Evolutionary conservation across 106 monocot species (phyloP).

Genomic region (Dactylorhiza incarnata): DNA sequence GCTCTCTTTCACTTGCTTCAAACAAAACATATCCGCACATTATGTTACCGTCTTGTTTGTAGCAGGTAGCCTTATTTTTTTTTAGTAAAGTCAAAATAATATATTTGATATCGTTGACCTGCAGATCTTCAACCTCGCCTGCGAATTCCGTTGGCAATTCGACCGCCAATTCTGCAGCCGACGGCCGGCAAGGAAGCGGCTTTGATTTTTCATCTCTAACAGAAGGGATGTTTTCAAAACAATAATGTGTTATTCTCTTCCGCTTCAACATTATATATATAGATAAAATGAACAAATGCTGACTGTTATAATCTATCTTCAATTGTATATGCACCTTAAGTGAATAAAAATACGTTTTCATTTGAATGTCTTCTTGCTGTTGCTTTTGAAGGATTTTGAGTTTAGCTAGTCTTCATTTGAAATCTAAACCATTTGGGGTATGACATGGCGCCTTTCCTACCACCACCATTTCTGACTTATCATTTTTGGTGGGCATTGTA

Average conservation of each 20-base stretch:
- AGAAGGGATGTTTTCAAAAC: slow-evolving; percentile 46
- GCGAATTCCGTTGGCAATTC: slow-evolving; percentile 3
- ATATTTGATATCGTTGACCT: neutral
- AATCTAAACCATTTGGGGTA: no score
- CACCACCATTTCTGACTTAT: no score
- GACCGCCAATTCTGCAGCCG: slow-evolving; percentile 10
- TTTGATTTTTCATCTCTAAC: slow-evolving; percentile 68
- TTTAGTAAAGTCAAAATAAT: no score
- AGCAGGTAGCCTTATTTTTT: no score
- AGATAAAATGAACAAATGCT: neutral
- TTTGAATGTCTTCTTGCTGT: neutral
- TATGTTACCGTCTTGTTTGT: no score
- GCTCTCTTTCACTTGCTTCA: no score
- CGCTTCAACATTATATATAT: neutral
- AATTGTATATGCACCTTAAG: neutral
- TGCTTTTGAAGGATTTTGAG: neutral
- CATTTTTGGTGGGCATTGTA: no score
- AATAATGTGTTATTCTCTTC: neutral
- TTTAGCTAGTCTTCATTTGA: neutral
- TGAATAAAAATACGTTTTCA: neutral
- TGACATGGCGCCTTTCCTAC: no score
- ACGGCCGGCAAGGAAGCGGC: slow-evolving; percentile 16
- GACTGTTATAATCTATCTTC: neutral
- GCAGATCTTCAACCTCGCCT: slow-evolving; percentile 12
- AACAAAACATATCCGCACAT: no score